Percentiles rank a stretch among this genome's conserved stretches.
phyloP scores from a whole-genome alignment of 2,329 filamentous ascomycete genomes.

The Beauveria sp. region DNA sequence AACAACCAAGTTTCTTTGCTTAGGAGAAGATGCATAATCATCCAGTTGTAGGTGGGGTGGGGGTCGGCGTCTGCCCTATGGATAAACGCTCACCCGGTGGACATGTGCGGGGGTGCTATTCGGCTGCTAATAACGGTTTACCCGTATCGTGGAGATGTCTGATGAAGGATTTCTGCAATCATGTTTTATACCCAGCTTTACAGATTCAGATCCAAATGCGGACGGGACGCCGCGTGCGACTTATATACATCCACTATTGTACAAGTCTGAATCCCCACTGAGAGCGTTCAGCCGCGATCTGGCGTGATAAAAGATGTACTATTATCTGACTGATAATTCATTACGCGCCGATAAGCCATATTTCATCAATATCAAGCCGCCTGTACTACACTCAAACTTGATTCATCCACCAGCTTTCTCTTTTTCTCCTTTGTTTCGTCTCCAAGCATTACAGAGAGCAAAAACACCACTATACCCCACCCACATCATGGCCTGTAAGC shows the following conservation, averaged over 20 bases:
- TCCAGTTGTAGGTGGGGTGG: too few species aligned
- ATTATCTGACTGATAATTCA: neutral
- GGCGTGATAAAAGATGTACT: neutral
- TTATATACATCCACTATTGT: neutral
- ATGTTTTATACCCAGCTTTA: neutral
- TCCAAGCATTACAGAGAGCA: neutral
- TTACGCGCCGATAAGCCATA: neutral
- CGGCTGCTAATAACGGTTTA: neutral
- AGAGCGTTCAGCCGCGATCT: neutral
- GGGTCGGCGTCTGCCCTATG: neutral
- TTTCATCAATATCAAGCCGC: neutral
- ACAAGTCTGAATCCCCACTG: neutral
- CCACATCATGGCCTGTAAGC: conserved; percentile 25
- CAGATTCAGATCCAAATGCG: neutral
- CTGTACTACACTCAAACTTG: neutral
- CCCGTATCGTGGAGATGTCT: neutral
- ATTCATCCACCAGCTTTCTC: neutral
- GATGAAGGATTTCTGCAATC: neutral
- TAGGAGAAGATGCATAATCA: too few species aligned
- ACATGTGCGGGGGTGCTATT: neutral
- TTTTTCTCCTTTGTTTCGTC: neutral
- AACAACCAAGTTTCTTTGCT: too few species aligned
- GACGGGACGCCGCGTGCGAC: neutral
- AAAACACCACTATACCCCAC: neutral
- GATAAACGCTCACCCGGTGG: neutral